Conservation (phyloP, 2,329 filamentous ascomycete species). For the Diaporthe citrichinensis region DNA sequence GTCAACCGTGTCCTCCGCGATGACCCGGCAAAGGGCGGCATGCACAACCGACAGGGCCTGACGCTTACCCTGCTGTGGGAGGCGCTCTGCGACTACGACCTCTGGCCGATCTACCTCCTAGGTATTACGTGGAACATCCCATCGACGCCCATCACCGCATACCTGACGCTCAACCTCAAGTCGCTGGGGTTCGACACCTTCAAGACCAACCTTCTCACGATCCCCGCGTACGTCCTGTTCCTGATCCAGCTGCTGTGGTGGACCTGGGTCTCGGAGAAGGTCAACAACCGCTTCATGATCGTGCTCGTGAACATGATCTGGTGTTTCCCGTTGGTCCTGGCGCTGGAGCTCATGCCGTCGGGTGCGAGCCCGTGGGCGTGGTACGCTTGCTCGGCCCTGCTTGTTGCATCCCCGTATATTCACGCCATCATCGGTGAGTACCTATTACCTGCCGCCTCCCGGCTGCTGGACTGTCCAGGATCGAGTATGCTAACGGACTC, state of each 20-base stretch:
- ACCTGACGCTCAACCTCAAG: constrained; percentile 42
- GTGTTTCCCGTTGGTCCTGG: constrained; percentile 65
- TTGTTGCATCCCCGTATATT: constrained; percentile 64
- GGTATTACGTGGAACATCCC: constrained; percentile 55
- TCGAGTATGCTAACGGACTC: not conserved
- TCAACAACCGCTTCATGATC: constrained; percentile 60
- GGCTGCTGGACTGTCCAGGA: accelerated
- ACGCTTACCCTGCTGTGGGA: constrained; percentile 41
- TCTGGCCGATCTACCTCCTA: constrained; percentile 44
- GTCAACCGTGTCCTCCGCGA: constrained; percentile 65
- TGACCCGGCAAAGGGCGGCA: constrained; percentile 44
- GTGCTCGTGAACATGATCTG: constrained; percentile 62
- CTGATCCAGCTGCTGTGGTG: constrained; percentile 62
- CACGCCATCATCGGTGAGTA: constrained; percentile 51
- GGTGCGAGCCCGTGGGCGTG: constrained; percentile 57
- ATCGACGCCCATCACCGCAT: constrained; percentile 46
- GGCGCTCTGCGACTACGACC: constrained; percentile 42
- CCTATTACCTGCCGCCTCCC: not conserved
- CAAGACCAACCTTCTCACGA: constrained; percentile 46
- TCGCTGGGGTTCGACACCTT: constrained; percentile 41
- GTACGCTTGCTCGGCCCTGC: constrained; percentile 59
- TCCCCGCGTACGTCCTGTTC: constrained; percentile 58
- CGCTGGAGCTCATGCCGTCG: constrained; percentile 57
- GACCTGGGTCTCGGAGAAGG: constrained; percentile 61
- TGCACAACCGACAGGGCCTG: constrained; percentile 48